Evolutionary conservation across 169 alveolate genomes (phyloP).

Genomic region (Eimeria sp.): DNA sequence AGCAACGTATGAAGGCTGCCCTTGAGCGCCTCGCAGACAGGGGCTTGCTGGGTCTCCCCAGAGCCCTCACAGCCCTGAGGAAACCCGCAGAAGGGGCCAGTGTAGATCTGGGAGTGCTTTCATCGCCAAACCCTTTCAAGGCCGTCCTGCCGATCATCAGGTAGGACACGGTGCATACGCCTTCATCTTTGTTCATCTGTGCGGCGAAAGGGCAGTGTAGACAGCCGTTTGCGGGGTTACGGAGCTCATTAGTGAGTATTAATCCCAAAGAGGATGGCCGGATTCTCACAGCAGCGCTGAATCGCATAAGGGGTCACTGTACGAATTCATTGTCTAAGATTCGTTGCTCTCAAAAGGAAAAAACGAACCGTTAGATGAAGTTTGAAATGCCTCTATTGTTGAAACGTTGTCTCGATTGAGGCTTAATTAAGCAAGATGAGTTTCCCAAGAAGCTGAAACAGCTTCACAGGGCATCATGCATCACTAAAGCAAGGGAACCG

Average conservation of each 20-base stretch:
- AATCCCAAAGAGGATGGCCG: background rate
- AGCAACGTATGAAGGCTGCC: slow-evolving; percentile 54
- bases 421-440: no score
- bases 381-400: no score
- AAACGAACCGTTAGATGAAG: no score
- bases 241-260: background rate
- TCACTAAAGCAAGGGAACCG: no score
- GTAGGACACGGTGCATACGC: background rate
- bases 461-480: no score
- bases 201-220: background rate
- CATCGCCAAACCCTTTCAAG: slow-evolving; percentile 17
- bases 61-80: no score
- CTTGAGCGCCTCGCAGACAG: slow-evolving; percentile 27
- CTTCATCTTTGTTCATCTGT: background rate
- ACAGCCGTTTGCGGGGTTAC: background rate
- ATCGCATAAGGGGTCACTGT: background rate
- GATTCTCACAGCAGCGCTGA: background rate
- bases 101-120: background rate
- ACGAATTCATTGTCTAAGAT: background rate
- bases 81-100: background rate
- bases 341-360: background rate
- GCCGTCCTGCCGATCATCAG: slow-evolving; percentile 47
- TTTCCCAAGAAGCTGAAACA: no score
- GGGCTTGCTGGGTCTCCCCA: slow-evolving; percentile 57
- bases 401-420: no score